Base-by-base conservation (phyloP, 805 yeast species). In the Teunomyces cretensis region DNA sequence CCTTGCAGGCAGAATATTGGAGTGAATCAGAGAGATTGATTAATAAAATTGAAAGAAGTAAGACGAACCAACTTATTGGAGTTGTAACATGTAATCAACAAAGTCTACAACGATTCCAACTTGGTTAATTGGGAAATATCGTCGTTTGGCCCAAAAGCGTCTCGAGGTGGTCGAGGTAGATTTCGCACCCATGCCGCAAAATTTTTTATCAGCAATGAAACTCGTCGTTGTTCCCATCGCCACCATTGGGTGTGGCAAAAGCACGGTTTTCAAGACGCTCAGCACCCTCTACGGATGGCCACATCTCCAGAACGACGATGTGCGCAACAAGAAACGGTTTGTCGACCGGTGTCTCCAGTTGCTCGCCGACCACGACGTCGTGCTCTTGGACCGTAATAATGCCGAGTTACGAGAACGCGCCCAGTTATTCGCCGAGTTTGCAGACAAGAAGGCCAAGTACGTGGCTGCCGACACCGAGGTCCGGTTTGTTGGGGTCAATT, bases 201-300 rank as follows among this genome's bases (percentile, higher is more conserved):
- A 19, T 19, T 19, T 19, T 19, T 19, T 19, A 19, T 19, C 22
- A 19, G 22, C 22, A 19, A 26, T 26, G 28, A 84, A 83, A 53
- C 84, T 80, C 58, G 76, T 88, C 0, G 56, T 94, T 2, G 79
- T 89, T 1, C 92, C 98, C 0, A 80, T 91, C 2, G 90, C 97
- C 0, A 89, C 96, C 0, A 79, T 92, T 42, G 98, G 98, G 0
- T 88, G 97, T 64, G 99, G 99, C 6, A 94, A 94, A 60, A 89
- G 97, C 0, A 89, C 97, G 0, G 79, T 86, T 0, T 79, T 87
- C 4, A 59, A 79, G 30, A 81, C 90, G 0, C 67, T 94, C 31
- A 49, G 56, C 1, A 56, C 72, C 7, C 61, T 91, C 9, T 82
- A 70, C 45, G 46, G 46, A 3, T 85, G 96, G 84, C 84, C 78